phyloP scores from a whole-genome alignment of 495 filamentous ascomycete genomes.

The Xylaria flabelliformis region DNA sequence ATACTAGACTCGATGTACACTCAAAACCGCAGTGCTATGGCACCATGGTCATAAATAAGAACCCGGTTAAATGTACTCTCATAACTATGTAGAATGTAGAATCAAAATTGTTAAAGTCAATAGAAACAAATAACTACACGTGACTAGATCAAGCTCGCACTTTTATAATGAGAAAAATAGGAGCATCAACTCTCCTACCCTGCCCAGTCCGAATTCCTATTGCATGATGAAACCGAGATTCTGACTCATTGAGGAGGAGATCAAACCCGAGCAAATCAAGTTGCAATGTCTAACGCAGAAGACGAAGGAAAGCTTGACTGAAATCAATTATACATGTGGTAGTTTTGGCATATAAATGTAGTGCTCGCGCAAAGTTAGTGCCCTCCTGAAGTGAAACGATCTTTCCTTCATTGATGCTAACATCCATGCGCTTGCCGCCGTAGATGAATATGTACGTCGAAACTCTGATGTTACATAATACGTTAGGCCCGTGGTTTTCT shows the following conservation, averaged over 20 bases:
- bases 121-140: not conserved
- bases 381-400: not conserved
- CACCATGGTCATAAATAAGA: slow-evolving; percentile 14
- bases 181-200: not conserved
- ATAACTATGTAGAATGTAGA: not conserved
- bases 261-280: not conserved
- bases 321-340: not conserved
- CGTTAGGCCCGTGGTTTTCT: not conserved
- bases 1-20: slow-evolving; percentile 20
- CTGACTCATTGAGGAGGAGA: not conserved
- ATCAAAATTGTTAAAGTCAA: not conserved
- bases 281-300: not conserved
- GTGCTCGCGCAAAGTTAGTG: too few relatives aligned
- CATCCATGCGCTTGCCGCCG: not conserved
- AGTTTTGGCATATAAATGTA: not conserved
- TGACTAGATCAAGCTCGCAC: not conserved
- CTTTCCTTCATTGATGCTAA: slow-evolving; percentile 5
- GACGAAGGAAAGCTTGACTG: not conserved
- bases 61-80: slow-evolving; percentile 4
- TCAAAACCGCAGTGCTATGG: slow-evolving; percentile 19
- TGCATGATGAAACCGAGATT: not conserved
- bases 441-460: not conserved
- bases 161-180: not conserved
- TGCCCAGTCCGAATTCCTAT: not conserved
- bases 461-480: not conserved